phyloP scores from a whole-genome alignment of 192 early-diverging fungal genomes.

The Linnemannia elongata region DNA sequence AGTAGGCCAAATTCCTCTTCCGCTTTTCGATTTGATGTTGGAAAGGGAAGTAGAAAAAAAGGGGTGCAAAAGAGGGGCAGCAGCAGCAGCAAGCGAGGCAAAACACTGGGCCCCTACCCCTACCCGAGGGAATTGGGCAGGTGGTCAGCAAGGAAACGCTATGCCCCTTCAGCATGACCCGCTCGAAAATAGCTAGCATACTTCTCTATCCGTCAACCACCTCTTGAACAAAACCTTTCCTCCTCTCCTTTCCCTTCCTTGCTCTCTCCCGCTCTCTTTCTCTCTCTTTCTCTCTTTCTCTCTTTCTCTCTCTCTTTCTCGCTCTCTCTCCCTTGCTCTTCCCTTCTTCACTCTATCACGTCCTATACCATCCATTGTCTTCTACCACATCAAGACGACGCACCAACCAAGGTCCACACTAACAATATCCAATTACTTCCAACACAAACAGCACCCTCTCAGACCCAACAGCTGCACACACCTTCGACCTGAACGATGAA shows the following conservation, averaged over 20 bases:
- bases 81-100: too few relatives aligned
- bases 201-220: too few relatives aligned
- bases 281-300: too few relatives aligned
- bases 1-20: too few relatives aligned
- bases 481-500: slow-evolving; percentile 15
- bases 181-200: too few relatives aligned
- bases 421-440: background rate
- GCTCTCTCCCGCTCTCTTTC: background rate
- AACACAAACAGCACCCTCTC: background rate
- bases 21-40: background rate
- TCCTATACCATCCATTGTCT: too few relatives aligned
- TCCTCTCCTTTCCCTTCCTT: background rate
- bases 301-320: too few relatives aligned
- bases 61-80: background rate
- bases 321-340: too few relatives aligned
- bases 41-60: background rate
- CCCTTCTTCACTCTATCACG: too few relatives aligned
- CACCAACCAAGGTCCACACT: background rate
- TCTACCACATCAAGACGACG: too few relatives aligned
- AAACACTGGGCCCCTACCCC: too few relatives aligned
- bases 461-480: background rate
- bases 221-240: background rate
- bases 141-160: background rate
- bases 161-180: too few relatives aligned
- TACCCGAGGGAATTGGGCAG: background rate